Evolutionary conservation across 495 filamentous ascomycete species (phyloP).

Genomic region (Talaromyces nanjingensis): DNA sequence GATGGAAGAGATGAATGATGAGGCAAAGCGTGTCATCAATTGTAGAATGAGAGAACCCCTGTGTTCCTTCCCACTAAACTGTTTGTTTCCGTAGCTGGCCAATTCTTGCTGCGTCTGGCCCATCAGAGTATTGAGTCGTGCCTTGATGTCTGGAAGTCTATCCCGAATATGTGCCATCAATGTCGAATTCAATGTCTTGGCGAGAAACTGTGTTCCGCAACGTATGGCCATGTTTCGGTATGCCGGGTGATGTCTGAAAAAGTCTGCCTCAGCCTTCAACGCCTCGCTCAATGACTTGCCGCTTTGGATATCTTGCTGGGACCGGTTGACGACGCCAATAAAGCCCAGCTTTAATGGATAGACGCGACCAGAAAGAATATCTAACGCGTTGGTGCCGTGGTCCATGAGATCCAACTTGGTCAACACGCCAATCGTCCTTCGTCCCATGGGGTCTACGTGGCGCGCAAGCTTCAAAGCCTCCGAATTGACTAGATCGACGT

Average conservation of each 20-base stretch:
- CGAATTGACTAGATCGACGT: constrained; percentile 97
- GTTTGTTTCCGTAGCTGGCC: constrained; percentile 95
- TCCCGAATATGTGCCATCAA: constrained; percentile 97
- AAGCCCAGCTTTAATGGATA: constrained; percentile 97
- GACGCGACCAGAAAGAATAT: constrained; percentile 91
- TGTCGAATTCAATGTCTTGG: constrained; percentile 90
- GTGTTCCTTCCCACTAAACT: constrained; percentile 97
- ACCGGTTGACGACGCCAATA: constrained; percentile 96
- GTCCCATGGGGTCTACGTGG: constrained; percentile 92
- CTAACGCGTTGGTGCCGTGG: constrained; percentile 95
- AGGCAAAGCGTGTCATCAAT: constrained; percentile 96
- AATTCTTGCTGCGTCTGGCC: constrained; percentile 98
- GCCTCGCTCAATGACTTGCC: constrained; percentile 89
- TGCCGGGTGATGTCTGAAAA: constrained; percentile 94
- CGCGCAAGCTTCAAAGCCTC: constrained; percentile 95
- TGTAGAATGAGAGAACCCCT: constrained; percentile 90
- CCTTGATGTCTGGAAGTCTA: constrained; percentile 94
- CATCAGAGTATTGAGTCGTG: constrained; percentile 95
- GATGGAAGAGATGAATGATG: constrained; percentile 97
- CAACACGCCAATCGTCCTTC: constrained; percentile 92
- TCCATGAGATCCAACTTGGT: constrained; percentile 99
- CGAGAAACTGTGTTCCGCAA: constrained; percentile 92
- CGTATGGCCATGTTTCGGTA: constrained; percentile 93
- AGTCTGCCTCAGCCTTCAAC: constrained; percentile 82
- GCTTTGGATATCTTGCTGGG: constrained; percentile 96